phyloP scores from a whole-genome alignment of 345 rosid species.

The Lepidium sativum region DNA sequence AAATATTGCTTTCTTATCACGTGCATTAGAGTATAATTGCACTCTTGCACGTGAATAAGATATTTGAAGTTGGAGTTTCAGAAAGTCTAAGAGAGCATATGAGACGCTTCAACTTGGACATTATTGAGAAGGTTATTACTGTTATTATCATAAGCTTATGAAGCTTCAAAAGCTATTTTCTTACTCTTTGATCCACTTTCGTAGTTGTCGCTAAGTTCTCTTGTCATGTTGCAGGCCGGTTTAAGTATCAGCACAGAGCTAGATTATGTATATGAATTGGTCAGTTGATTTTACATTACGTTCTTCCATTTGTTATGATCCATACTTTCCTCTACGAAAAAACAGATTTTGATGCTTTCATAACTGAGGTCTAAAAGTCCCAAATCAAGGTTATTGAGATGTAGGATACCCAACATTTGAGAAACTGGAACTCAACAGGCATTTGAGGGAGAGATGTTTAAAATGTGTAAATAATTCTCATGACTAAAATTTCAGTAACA shows the following conservation, averaged over 20 bases:
- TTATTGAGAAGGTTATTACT: constrained; percentile 56
- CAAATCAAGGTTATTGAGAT: neutral
- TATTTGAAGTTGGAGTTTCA: constrained; percentile 79
- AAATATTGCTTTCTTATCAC: neutral
- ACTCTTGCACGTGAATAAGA: constrained; percentile 73
- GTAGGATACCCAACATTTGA: neutral
- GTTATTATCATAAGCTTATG: constrained; percentile 17
- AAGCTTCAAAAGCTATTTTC: neutral
- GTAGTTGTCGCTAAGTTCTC: constrained; percentile 8
- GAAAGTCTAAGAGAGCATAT: constrained; percentile 60
- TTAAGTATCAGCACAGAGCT: constrained; percentile 69
- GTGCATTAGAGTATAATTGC: constrained; percentile 59
- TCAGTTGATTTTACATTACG: constrained; percentile 27
- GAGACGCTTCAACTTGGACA: constrained; percentile 53
- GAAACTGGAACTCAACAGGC: neutral
- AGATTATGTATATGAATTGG: constrained; percentile 84
- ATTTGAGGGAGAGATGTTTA: neutral
- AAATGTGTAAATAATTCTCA: neutral
- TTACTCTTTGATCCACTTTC: neutral
- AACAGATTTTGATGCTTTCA: constrained; percentile 4
- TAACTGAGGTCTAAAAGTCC: neutral
- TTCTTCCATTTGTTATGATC: neutral
- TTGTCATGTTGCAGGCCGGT: constrained; percentile 47
- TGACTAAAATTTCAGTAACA: constrained; percentile 6
- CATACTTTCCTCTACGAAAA: neutral